Percentiles rank a stretch among this genome's conserved stretches.
Conservation (phyloP, 2,329 filamentous ascomycete genomes). For the Venturia effusa region DNA sequence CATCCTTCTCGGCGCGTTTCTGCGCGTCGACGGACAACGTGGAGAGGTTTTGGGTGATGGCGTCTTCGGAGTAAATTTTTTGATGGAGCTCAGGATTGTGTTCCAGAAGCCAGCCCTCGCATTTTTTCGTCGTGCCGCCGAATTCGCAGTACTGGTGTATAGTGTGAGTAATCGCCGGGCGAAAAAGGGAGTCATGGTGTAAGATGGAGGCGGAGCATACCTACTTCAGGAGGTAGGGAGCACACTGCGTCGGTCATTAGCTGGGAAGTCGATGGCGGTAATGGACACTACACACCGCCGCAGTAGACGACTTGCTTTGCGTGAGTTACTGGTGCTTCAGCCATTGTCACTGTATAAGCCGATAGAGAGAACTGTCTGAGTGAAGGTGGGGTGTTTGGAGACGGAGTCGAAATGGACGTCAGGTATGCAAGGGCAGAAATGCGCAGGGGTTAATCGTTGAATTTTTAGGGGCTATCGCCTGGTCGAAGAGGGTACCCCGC, state of each 20-base stretch:
- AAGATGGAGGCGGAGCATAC: constrained; percentile 22
- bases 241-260: constrained; percentile 40
- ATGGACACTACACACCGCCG: constrained; percentile 12
- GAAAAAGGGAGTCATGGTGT: constrained; percentile 8
- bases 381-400: background rate
- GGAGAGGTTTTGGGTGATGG: constrained; percentile 72
- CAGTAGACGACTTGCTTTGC: constrained; percentile 13
- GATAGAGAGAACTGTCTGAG: background rate
- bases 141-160: constrained; percentile 86
- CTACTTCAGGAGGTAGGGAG: constrained; percentile 56
- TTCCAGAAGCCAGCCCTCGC: constrained; percentile 85
- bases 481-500: background rate
- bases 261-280: background rate
- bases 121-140: constrained; percentile 91
- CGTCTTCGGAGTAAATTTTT: constrained; percentile 69
- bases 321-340: background rate
- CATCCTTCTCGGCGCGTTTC: constrained; percentile 91
- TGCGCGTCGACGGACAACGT: constrained; percentile 83
- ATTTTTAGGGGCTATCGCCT: background rate
- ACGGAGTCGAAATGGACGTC: background rate
- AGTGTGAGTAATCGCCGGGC: constrained; percentile 6
- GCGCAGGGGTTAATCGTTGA: background rate
- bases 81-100: constrained; percentile 64
- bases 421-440: background rate
- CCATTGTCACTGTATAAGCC: background rate